A percentile compares a stretch with the other conserved stretches of the same genome.
phyloP scores from a whole-genome alignment of 2,329 filamentous ascomycete species.

The Arthrobotrys musiformis region DNA sequence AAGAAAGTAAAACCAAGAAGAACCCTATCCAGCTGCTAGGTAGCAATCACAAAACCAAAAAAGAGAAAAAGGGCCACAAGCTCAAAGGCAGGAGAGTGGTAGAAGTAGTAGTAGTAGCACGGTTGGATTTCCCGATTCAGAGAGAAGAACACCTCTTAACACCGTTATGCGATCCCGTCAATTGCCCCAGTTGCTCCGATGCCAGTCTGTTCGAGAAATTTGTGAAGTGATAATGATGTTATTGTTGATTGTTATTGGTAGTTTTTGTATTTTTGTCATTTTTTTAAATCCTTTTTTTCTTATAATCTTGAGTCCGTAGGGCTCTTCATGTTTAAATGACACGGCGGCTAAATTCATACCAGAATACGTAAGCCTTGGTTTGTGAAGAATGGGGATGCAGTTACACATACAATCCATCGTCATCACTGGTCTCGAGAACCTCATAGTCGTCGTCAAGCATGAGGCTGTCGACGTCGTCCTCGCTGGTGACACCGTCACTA shows the following conservation, averaged over 20 bases:
- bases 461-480: slow-evolving; percentile 74
- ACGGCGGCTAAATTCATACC: slow-evolving; percentile 36
- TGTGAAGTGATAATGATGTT: slow-evolving; percentile 24
- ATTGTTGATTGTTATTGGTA: no score
- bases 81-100: slow-evolving; percentile 19
- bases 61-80: not conserved
- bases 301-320: not conserved
- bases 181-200: slow-evolving; percentile 52
- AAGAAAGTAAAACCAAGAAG: slow-evolving; percentile 21
- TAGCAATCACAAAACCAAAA: slow-evolving; percentile 6
- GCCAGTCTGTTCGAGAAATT: slow-evolving; percentile 49
- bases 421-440: slow-evolving; percentile 92
- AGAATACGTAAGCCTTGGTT: slow-evolving; percentile 45
- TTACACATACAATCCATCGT: slow-evolving; percentile 68
- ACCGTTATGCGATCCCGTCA: slow-evolving; percentile 55
- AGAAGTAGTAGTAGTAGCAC: slow-evolving; percentile 23
- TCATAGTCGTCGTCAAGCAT: slow-evolving; percentile 94
- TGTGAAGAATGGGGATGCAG: slow-evolving; percentile 37
- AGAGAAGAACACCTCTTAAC: slow-evolving; percentile 55
- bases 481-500: slow-evolving; percentile 64
- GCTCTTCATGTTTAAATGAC: slow-evolving; percentile 29
- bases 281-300: slow-evolving; percentile 23
- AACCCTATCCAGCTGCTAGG: slow-evolving; percentile 4
- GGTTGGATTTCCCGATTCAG: slow-evolving; percentile 49
- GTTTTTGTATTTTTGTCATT: not conserved